Evolutionary conservation across 176 grass and related monocot genomes (phyloP).

Genomic region (Carex scoparia): DNA sequence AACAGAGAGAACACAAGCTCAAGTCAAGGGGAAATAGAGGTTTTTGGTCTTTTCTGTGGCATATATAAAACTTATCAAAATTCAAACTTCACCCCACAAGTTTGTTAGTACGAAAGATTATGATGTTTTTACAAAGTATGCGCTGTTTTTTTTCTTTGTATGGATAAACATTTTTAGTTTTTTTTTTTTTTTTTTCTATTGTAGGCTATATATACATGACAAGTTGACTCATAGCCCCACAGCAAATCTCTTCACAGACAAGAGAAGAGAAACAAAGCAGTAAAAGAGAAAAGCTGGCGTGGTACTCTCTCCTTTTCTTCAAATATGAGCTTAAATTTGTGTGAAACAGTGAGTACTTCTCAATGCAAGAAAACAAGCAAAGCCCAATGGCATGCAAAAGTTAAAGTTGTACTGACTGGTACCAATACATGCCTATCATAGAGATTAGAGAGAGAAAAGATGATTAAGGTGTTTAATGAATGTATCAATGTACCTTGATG

Average conservation of each 20-base stretch:
- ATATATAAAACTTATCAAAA: slow-evolving; percentile 29
- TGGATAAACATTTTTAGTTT: not conserved
- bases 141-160: not conserved
- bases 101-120: not conserved
- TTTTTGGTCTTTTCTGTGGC: slow-evolving; percentile 83
- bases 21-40: slow-evolving; percentile 50
- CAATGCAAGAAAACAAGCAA: slow-evolving; percentile 24
- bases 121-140: not conserved
- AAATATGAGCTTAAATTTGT: slow-evolving; percentile 15
- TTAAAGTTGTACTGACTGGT: slow-evolving; percentile 22
- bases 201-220: not conserved
- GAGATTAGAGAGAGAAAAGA: slow-evolving; percentile 13
- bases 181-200: not conserved
- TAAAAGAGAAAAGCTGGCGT: slow-evolving; percentile 43
- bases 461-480: not conserved
- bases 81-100: not conserved
- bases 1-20: slow-evolving; percentile 38
- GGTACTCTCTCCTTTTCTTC: slow-evolving; percentile 27
- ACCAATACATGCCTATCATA: not conserved
- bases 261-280: slow-evolving; percentile 20
- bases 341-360: not conserved
- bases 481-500: slow-evolving; percentile 69
- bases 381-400: slow-evolving; percentile 32
- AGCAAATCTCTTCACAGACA: slow-evolving; percentile 15
- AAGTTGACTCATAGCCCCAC: slow-evolving; percentile 15